phyloP scores from a whole-genome alignment of 257 asterid genomes.

The Nicotiana tomentosiformis region DNA sequence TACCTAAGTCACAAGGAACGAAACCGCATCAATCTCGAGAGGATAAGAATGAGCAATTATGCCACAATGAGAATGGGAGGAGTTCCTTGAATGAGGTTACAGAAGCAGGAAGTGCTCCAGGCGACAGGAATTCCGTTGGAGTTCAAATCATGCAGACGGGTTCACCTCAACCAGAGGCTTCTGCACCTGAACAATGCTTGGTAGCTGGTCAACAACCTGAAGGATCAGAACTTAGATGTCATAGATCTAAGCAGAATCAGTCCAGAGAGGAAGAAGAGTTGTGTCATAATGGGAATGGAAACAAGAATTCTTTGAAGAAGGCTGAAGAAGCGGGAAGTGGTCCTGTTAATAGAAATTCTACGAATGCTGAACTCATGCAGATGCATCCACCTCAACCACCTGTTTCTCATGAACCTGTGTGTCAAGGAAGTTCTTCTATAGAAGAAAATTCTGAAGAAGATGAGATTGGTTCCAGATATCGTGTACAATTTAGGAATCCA shows the following conservation, averaged over 20 bases:
- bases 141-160: neutral
- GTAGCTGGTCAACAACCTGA: constrained; percentile 18
- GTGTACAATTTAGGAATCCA: constrained; percentile 29
- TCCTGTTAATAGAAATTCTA: constrained; percentile 4
- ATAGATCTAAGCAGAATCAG: constrained; percentile 11
- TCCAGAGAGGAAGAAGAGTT: constrained; percentile 17
- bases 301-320: constrained; percentile 18
- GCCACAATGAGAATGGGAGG: neutral
- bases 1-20: constrained; percentile 1
- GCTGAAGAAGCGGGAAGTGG: constrained; percentile 8
- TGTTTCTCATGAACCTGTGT: constrained; percentile 12
- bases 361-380: constrained; percentile 17
- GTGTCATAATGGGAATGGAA: constrained; percentile 19
- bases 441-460: constrained; percentile 47
- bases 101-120: neutral
- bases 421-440: constrained; percentile 19
- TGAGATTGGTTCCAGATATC: constrained; percentile 32
- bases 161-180: constrained; percentile 4
- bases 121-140: neutral
- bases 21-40: neutral
- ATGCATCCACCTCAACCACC: constrained; percentile 18
- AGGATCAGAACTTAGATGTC: constrained; percentile 13
- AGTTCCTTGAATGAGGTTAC: constrained; percentile 5
- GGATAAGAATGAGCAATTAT: neutral
- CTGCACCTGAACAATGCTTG: constrained; percentile 5